A percentile compares a stretch with the other conserved stretches of the same genome.
phyloP scores from a whole-genome alignment of 768 basidiomycete species.

The Melanogaster broomeanus region DNA sequence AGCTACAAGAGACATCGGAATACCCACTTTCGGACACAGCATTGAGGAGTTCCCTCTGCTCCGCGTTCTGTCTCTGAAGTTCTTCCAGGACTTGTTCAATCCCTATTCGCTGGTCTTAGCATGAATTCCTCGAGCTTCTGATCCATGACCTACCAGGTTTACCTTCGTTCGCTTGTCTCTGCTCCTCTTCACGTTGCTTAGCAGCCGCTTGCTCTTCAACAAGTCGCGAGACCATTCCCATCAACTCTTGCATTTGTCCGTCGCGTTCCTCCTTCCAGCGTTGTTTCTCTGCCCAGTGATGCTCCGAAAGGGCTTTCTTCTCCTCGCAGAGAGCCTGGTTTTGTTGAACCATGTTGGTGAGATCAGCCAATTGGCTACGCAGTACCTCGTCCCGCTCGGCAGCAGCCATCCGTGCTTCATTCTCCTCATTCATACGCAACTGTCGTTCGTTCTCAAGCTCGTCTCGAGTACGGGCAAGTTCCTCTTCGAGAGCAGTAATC shows the following conservation, averaged over 20 bases:
- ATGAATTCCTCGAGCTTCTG: not conserved
- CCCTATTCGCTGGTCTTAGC: constrained; percentile 36
- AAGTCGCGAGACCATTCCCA: constrained; percentile 62
- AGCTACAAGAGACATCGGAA: not conserved
- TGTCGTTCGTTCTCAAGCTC: constrained; percentile 69
- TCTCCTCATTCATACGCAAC: constrained; percentile 56
- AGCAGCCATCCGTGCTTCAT: constrained; percentile 63
- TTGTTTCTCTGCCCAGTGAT: constrained; percentile 65
- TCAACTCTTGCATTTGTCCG: constrained; percentile 52
- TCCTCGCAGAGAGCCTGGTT: constrained; percentile 58
- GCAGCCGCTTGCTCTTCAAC: constrained; percentile 56
- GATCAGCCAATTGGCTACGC: constrained; percentile 62
- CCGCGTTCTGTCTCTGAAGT: constrained; percentile 56
- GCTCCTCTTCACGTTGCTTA: constrained; percentile 52
- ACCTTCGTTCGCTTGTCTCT: constrained; percentile 49
- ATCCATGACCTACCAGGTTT: constrained; percentile 52
- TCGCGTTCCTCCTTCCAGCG: constrained; percentile 61
- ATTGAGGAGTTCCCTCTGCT: constrained; percentile 57
- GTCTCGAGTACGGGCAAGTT: constrained; percentile 53
- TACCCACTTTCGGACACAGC: constrained; percentile 59
- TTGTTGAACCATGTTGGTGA: constrained; percentile 72
- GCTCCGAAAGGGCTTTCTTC: constrained; percentile 62
- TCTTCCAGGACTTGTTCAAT: constrained; percentile 63
- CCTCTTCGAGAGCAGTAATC: constrained; percentile 63
- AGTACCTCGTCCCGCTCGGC: constrained; percentile 62